Evolutionary conservation across 495 filamentous ascomycete species (phyloP).

Genomic region (Lineolata rhizophorae): DNA sequence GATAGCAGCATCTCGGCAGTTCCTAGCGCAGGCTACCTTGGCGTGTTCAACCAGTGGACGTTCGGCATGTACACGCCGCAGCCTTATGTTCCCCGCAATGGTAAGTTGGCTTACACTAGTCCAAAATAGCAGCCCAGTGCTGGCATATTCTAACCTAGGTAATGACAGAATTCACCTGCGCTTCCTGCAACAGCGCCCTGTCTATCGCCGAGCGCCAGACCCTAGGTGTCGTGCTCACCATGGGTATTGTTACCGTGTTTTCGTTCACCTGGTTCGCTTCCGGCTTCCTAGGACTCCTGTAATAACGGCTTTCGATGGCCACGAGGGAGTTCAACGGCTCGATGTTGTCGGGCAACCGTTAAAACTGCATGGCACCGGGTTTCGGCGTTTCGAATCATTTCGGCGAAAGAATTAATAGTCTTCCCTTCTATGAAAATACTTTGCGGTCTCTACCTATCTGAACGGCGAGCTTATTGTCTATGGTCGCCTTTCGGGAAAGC

Average conservation of each 20-base stretch:
- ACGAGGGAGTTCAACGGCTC: too few species aligned
- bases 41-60: conserved; percentile 32
- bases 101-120: conserved; percentile 22
- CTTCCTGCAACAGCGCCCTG: conserved; percentile 46
- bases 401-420: too few species aligned
- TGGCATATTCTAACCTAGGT: neutral
- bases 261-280: conserved; percentile 82
- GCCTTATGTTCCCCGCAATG: conserved; percentile 34
- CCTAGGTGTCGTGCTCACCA: conserved; percentile 49
- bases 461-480: too few species aligned
- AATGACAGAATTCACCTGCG: conserved; percentile 30
- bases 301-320: too few species aligned
- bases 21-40: conserved; percentile 50
- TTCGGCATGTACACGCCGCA: conserved; percentile 73
- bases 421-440: too few species aligned
- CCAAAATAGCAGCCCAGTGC: neutral
- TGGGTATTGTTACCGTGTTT: conserved; percentile 51
- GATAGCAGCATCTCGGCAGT: conserved; percentile 35
- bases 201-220: conserved; percentile 40
- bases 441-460: too few species aligned
- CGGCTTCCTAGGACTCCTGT: too few species aligned
- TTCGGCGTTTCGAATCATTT: too few species aligned
- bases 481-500: too few species aligned
- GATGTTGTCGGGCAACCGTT: too few species aligned
- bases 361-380: too few species aligned